phyloP scores from a whole-genome alignment of 2,329 filamentous ascomycete species.

The Fonsecaea erecta region DNA sequence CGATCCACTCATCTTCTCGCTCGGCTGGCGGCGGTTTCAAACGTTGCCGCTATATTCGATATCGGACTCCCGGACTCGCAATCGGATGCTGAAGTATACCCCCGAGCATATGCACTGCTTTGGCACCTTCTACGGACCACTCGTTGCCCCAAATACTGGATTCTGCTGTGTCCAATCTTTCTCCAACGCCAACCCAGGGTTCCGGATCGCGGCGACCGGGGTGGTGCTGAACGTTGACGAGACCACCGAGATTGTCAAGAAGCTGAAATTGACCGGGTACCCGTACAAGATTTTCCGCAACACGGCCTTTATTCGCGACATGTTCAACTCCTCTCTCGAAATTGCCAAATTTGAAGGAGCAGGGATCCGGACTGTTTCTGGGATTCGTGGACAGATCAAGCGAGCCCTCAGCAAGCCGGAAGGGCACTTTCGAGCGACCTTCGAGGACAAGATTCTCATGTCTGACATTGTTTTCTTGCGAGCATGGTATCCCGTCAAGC shows the following conservation, averaged over 20 bases:
- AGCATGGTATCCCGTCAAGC: constrained; percentile 95
- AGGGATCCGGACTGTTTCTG: constrained; percentile 92
- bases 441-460: constrained; percentile 98
- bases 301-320: constrained; percentile 97
- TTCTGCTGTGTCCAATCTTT: constrained; percentile 94
- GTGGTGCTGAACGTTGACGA: constrained; percentile 94
- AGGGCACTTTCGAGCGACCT: constrained; percentile 93
- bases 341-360: constrained; percentile 99
- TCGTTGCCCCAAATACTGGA: constrained; percentile 93
- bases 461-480: constrained; percentile 94
- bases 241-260: constrained; percentile 97
- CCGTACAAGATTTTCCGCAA: constrained; percentile 99
- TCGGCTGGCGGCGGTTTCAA: constrained; percentile 96
- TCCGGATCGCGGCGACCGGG: constrained; percentile 91
- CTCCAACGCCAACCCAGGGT: constrained; percentile 80
- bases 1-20: constrained; percentile 93
- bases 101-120: constrained; percentile 99
- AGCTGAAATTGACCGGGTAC: constrained; percentile 90
- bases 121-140: constrained; percentile 89
- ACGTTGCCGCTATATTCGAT: constrained; percentile 91
- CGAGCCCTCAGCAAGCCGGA: constrained; percentile 90
- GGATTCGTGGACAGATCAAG: constrained; percentile 96
- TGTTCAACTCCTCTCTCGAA: constrained; percentile 92
- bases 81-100: constrained; percentile 98
- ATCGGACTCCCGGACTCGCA: constrained; percentile 87